Conservation (phyloP, 176 grass and related monocot genomes). For the Areca catechu region DNA sequence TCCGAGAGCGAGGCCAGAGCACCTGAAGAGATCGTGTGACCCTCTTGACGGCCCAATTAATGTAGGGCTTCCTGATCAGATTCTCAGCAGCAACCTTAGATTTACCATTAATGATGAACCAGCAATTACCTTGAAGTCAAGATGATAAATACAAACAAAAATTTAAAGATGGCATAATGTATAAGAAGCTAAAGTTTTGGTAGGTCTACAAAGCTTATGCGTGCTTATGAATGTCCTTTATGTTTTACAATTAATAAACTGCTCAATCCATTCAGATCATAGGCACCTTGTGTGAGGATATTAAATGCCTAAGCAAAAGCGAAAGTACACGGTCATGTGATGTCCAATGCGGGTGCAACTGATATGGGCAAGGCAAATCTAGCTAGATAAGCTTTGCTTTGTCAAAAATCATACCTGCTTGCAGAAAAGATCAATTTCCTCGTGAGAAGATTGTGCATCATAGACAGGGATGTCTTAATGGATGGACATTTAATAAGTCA, state of each 20-base stretch:
- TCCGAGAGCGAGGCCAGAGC: slow-evolving; percentile 95
- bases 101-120: slow-evolving; percentile 22
- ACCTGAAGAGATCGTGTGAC: slow-evolving; percentile 82
- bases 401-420: slow-evolving; percentile 64
- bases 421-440: slow-evolving; percentile 90
- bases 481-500: slow-evolving; percentile 52
- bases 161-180: neutral
- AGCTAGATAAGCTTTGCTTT: neutral
- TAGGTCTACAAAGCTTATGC: no score
- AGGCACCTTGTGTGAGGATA: no score
- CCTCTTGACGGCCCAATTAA: slow-evolving; percentile 94
- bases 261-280: no score
- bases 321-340: no score
- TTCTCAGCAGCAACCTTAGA: slow-evolving; percentile 76
- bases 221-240: no score
- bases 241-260: no score
- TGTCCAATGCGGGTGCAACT: no score
- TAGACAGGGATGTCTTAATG: slow-evolving; percentile 42
- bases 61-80: slow-evolving; percentile 69
- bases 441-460: slow-evolving; percentile 78
- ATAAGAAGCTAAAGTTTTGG: no score
- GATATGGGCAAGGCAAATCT: no score
- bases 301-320: no score
- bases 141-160: neutral
- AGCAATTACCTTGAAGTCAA: slow-evolving; percentile 10